These are phyloP conservation scores for Geranium rotundifolium DNA, from an alignment of 345 rosid species.

Conservation along the genomic window DNA sequence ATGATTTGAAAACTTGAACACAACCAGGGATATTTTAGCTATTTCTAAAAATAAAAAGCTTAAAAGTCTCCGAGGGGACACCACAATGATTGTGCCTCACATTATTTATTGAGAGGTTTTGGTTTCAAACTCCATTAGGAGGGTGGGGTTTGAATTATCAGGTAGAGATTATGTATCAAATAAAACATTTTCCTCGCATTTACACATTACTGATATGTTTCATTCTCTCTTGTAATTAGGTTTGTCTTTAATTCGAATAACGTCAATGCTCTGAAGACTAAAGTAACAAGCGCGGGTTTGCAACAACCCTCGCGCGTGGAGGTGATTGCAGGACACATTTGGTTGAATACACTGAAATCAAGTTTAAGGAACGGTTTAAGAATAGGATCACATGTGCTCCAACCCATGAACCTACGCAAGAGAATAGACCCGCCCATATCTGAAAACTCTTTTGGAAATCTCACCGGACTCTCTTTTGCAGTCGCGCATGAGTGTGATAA, in stretches of 20 bases:
- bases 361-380: slow-evolving; percentile 1
- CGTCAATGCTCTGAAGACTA: slow-evolving; percentile 14
- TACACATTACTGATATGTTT: too few relatives aligned
- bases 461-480: not conserved
- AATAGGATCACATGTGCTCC: slow-evolving; percentile 9
- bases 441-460: slow-evolving; percentile 20
- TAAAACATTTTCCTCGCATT: too few relatives aligned
- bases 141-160: too few relatives aligned
- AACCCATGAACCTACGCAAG: slow-evolving; percentile 25
- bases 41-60: too few relatives aligned
- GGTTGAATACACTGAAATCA: slow-evolving; percentile 24
- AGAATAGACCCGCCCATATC: slow-evolving; percentile 14
- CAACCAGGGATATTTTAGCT: too few relatives aligned
- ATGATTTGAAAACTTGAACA: too few relatives aligned
- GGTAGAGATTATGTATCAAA: too few relatives aligned
- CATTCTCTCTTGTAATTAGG: slow-evolving; percentile 21
- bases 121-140: too few relatives aligned
- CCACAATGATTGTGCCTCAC: too few relatives aligned
- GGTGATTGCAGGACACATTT: slow-evolving; percentile 27
- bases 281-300: not conserved
- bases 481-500: slow-evolving; percentile 11
- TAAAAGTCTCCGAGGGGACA: too few relatives aligned
- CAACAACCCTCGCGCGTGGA: slow-evolving; percentile 21
- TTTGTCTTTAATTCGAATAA: slow-evolving; percentile 24
- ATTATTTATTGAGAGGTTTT: too few relatives aligned